These are phyloP conservation scores for Hymenoscyphus fructigenus DNA, from an alignment of 2,329 filamentous ascomycete genomes.

Conservation along the genomic window DNA sequence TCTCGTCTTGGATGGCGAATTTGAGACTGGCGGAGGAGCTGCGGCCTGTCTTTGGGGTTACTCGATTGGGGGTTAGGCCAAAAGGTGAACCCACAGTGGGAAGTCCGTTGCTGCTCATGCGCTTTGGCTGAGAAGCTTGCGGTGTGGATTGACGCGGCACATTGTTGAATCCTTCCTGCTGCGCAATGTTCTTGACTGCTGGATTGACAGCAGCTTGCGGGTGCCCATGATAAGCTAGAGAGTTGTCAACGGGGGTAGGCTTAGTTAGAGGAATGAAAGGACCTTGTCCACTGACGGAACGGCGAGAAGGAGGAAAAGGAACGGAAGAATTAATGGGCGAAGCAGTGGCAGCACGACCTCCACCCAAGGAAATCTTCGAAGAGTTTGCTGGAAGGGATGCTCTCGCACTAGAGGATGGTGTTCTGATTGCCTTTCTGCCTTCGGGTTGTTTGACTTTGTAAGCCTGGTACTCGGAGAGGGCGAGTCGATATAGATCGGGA, in stretches of 20 bases:
- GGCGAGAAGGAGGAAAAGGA: neutral
- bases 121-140: neutral
- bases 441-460: neutral
- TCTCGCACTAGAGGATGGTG: neutral
- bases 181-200: too few relatives aligned
- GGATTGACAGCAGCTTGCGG: too few relatives aligned
- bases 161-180: too few relatives aligned
- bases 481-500: neutral
- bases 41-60: neutral
- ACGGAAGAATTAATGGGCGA: neutral
- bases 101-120: neutral
- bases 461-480: neutral
- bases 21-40: neutral
- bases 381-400: neutral
- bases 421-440: neutral
- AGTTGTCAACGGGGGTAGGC: neutral
- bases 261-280: neutral
- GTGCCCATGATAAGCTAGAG: neutral
- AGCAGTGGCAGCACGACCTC: neutral
- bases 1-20: slow-evolving; percentile 11
- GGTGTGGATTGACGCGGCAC: neutral
- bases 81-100: neutral
- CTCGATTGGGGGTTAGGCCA: neutral
- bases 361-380: neutral
- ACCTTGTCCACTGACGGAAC: neutral